Base-by-base conservation (phyloP, 106 monocot species). In the Alisma plantagoaquatica region DNA sequence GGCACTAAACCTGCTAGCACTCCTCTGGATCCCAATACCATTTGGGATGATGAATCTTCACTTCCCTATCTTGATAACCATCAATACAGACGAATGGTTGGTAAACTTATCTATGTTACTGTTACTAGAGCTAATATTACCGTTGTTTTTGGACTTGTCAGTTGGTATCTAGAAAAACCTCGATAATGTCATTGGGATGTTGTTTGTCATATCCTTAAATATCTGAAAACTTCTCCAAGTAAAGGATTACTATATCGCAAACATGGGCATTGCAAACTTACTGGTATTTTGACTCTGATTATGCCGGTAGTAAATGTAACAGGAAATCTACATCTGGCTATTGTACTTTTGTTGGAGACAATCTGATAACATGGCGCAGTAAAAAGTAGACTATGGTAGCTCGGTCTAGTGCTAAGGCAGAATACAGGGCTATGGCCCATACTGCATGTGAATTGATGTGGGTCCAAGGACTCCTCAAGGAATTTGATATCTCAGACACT, bases 361-460 rank as follows among this genome's bases (percentile, higher is more conserved):
- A 7, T 3, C 45, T 46, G 7, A 18, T 46, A 9, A 10, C 45
- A 46, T 46, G 45, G 45, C 7, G 19, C 16, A 46, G 45, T 46
- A 46, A 46, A 14, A 38, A 38, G n/a, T 14, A 46, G 19, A 46
- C 12, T 10, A 18, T 46, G 4, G 45, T 46, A 15, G 45, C 45
- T 18, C 7, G 45, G 19, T 46, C 45, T 3, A 46, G n/a, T 17
- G 7, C 4, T 46, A 18, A 46, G 19, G 5, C 17, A 11, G 45
- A 46, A 18, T 46, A 46, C 19, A 46, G 45, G 17, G 45, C 45
- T 46, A 46, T 46, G n/a, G 45, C n/a, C 7, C 45, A 46, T 3
- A 14, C 9, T 6, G 14, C 9, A 7, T 7, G 9, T 6, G 35
- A 38, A 38, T 7, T 38, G 35, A 38, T 38, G 35, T 38, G 35